These are phyloP conservation scores for Liriodendron chinense DNA, from an alignment of 164 flowering plant species.

Conservation along the genomic window DNA sequence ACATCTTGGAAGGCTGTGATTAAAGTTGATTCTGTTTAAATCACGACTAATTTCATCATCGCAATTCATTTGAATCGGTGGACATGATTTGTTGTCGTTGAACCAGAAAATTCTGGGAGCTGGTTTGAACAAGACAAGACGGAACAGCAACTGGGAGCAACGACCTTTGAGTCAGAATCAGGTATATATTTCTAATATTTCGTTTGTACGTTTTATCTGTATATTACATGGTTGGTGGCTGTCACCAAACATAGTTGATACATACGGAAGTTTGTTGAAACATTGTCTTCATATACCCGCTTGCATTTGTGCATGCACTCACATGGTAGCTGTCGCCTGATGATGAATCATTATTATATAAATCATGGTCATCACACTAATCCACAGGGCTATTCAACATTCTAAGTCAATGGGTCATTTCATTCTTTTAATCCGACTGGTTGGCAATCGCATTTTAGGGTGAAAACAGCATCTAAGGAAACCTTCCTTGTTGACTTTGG, in stretches of 20 bases:
- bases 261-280: too few relatives aligned
- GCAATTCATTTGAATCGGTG: neutral
- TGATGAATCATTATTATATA: neutral
- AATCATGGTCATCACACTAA: too few relatives aligned
- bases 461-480: too few relatives aligned
- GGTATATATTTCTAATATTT: constrained; percentile 30
- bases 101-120: constrained; percentile 78
- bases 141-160: constrained; percentile 96
- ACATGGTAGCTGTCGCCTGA: neutral
- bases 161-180: constrained; percentile 77
- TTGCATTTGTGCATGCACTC: too few relatives aligned
- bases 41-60: neutral
- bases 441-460: too few relatives aligned
- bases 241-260: neutral
- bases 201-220: neutral
- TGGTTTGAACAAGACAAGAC: constrained; percentile 84
- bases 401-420: too few relatives aligned
- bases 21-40: neutral
- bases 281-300: too few relatives aligned
- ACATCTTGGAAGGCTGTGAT: neutral
- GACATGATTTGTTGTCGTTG: constrained; percentile 3
- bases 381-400: too few relatives aligned
- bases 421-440: too few relatives aligned
- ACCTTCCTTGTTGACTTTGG: too few relatives aligned
- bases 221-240: neutral